Evolutionary conservation across 345 rosid genomes (phyloP).

Genomic region (Angophora floribunda): DNA sequence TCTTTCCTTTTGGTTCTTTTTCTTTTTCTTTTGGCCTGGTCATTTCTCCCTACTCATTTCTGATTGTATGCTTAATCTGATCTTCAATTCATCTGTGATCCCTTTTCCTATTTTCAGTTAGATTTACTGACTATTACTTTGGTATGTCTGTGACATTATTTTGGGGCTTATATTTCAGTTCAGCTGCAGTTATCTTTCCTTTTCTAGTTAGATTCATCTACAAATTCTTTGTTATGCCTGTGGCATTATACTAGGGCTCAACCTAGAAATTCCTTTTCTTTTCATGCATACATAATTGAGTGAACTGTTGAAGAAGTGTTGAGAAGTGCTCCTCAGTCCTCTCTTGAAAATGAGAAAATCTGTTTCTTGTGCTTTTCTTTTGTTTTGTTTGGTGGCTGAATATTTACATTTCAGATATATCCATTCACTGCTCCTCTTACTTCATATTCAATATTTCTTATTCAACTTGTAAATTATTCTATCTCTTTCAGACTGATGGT

Average conservation of each 20-base stretch:
- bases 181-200: not conserved
- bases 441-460: not conserved
- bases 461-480: not conserved
- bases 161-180: not conserved
- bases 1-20: not conserved
- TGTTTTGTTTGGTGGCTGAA: not conserved
- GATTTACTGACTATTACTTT: not conserved
- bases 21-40: not conserved
- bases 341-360: not conserved
- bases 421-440: not conserved
- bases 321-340: not conserved
- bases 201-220: not conserved
- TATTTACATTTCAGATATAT: not conserved
- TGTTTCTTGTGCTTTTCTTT: not conserved
- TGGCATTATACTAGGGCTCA: not conserved
- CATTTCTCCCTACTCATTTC: not conserved
- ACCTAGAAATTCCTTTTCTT: not conserved
- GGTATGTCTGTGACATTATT: not conserved
- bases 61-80: not conserved
- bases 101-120: not conserved
- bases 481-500: not conserved
- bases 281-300: not conserved
- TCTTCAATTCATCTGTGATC: not conserved
- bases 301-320: not conserved
- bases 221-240: not conserved